These are phyloP conservation scores for Podospora fimiseda DNA, from an alignment of 495 filamentous ascomycete genomes.

Conservation along the genomic window DNA sequence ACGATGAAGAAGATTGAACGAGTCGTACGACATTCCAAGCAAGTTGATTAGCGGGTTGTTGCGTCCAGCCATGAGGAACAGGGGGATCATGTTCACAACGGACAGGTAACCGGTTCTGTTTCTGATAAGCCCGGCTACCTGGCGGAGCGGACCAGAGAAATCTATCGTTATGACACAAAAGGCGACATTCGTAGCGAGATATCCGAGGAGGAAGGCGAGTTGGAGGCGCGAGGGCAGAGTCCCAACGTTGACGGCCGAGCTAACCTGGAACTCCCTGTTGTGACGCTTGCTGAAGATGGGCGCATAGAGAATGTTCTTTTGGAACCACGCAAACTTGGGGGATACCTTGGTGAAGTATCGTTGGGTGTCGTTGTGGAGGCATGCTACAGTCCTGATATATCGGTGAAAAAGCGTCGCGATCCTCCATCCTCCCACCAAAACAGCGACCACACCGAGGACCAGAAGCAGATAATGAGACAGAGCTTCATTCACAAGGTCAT, in stretches of 20 bases:
- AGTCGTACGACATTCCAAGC: slow-evolving; percentile 64
- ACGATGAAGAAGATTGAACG: slow-evolving; percentile 73
- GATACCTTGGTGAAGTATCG: slow-evolving; percentile 46
- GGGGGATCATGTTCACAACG: slow-evolving; percentile 66
- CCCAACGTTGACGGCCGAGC: slow-evolving; percentile 76
- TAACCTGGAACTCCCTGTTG: slow-evolving; percentile 83
- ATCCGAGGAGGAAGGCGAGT: slow-evolving; percentile 62
- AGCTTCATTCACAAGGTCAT: slow-evolving; percentile 34
- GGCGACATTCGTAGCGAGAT: slow-evolving; percentile 68
- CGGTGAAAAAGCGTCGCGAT: slow-evolving; percentile 49
- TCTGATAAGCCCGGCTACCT: slow-evolving; percentile 42
- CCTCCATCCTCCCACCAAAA: slow-evolving; percentile 41
- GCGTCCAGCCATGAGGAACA: slow-evolving; percentile 52
- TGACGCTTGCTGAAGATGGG: slow-evolving; percentile 78
- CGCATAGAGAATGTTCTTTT: slow-evolving; percentile 76
- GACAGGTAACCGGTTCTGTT: slow-evolving; percentile 74
- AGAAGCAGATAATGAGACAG: slow-evolving; percentile 44
- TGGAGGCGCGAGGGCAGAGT: slow-evolving; percentile 86
- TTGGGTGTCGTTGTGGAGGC: slow-evolving; percentile 60
- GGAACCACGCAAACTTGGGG: slow-evolving; percentile 57
- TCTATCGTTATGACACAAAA: slow-evolving; percentile 75
- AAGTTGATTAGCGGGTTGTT: slow-evolving; percentile 56
- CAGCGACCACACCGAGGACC: slow-evolving; percentile 38
- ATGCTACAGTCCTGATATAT: slow-evolving; percentile 69
- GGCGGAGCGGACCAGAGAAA: slow-evolving; percentile 44